A percentile compares a stretch with the other conserved stretches of the same genome.
Evolutionary conservation across 2,329 filamentous ascomycete genomes (phyloP).

Genomic region (Trichoderma sp.): DNA sequence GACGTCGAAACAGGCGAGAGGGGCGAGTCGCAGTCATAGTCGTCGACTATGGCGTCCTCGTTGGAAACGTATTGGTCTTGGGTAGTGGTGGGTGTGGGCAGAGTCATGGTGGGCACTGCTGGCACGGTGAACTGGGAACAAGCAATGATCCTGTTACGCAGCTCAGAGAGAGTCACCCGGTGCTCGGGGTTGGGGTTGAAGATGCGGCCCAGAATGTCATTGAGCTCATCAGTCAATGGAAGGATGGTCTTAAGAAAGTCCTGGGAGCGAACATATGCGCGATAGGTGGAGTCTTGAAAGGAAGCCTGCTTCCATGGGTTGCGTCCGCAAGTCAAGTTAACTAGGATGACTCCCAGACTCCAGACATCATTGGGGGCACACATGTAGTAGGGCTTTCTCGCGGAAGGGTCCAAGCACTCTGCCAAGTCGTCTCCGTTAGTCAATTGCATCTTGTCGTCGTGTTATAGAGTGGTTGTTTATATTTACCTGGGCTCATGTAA

Average conservation of each 20-base stretch:
- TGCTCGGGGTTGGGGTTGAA: conserved; percentile 83
- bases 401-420: conserved; percentile 86
- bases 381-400: conserved; percentile 75
- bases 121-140: conserved; percentile 71
- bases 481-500: conserved; percentile 97
- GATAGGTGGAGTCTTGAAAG: conserved; percentile 89
- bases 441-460: neutral
- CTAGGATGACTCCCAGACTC: conserved; percentile 95
- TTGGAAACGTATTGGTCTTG: conserved; percentile 49
- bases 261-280: conserved; percentile 79
- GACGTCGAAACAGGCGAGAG: conserved; percentile 49
- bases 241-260: conserved; percentile 91
- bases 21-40: conserved; percentile 45
- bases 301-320: conserved; percentile 99
- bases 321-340: conserved; percentile 95
- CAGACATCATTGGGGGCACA: conserved; percentile 96
- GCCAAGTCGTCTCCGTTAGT: conserved; percentile 22
- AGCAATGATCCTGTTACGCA: conserved; percentile 71
- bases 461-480: conserved; percentile 2
- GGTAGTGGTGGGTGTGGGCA: conserved; percentile 42
- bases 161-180: conserved; percentile 76
- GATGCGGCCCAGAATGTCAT: conserved; percentile 80
- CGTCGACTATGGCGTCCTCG: conserved; percentile 45
- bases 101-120: conserved; percentile 32
- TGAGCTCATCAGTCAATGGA: conserved; percentile 83